These are phyloP conservation scores for Agroathelia rolfsii DNA, from an alignment of 1,284 basidiomycete species.

Conservation along the genomic window DNA sequence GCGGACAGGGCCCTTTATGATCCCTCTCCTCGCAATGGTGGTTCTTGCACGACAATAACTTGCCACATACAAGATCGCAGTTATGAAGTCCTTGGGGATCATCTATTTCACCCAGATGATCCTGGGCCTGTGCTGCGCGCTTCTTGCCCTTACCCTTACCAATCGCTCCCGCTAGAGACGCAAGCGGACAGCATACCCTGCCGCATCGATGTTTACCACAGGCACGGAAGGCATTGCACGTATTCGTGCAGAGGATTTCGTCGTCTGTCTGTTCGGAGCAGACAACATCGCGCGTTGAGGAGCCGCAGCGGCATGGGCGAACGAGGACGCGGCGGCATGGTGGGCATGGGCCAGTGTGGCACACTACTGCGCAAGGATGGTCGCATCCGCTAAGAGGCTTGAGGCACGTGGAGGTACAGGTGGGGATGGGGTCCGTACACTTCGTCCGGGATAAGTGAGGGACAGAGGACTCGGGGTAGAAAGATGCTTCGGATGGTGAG, in stretches of 20 bases:
- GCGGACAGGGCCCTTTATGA: conserved; percentile 72
- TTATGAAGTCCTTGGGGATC: conserved; percentile 63
- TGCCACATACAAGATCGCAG: conserved; percentile 73
- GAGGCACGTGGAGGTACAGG: conserved; percentile 61
- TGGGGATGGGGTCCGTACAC: conserved; percentile 73
- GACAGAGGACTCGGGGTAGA: conserved; percentile 23
- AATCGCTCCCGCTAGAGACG: conserved; percentile 39
- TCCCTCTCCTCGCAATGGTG: conserved; percentile 72
- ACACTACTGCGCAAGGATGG: conserved; percentile 53
- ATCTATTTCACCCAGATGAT: conserved; percentile 25
- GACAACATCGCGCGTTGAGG: conserved; percentile 40
- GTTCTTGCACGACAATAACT: conserved; percentile 61
- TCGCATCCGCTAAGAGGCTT: conserved; percentile 54
- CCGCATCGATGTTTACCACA: conserved; percentile 81
- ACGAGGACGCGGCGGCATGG: conserved; percentile 62
- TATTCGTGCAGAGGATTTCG: conserved; percentile 70
- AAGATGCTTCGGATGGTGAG: conserved; percentile 23
- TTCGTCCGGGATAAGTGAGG: conserved; percentile 36
- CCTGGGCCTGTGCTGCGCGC: conserved; percentile 25
- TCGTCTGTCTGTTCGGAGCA: conserved; percentile 35
- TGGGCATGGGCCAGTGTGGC: conserved; percentile 62
- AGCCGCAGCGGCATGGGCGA: conserved; percentile 74
- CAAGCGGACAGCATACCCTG: conserved; percentile 79
- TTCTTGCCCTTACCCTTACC: conserved; percentile 58
- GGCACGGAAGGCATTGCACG: conserved; percentile 62